Base-by-base conservation (phyloP, 306 rosid genomes). In the Ochetophila trinervis region DNA sequence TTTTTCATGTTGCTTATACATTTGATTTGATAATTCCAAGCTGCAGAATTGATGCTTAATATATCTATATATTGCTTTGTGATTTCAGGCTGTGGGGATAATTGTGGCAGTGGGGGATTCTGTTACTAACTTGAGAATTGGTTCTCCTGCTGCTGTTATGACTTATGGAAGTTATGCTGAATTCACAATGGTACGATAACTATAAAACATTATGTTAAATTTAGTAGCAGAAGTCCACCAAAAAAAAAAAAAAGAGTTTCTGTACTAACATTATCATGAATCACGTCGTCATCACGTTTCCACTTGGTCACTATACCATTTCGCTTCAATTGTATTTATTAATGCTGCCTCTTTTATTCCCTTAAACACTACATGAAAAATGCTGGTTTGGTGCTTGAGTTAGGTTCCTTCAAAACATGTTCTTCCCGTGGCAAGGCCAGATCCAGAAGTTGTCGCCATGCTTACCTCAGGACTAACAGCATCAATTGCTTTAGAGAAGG, bases 381-480 rank as follows among this genome's bases (percentile, higher is more conserved):
- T 48, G 68, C 50, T 69, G 21, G 21, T 52, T 70, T 65, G 83
- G 30, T 42, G 52, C 48, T 30, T 74, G 53, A 17, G 15, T 60
- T 78, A 89, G 98, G 79, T 93, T 74, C 88, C 80, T 76, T 76
- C 95, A 18, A 93, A 93, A 81, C 85, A 87, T 14, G 79, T 84
- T 59, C 96, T 93, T 73, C 95, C 98, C 17, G 91, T 92, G 69
- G 82, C 90, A 58, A 89, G 95, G 76, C 98, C 98, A 71, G 98
- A 93, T 80, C 89, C 98, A 60, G 96, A 93, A 89, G 94, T 88
- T 60, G 94, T 89, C 53, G 98, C 97, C 63, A 84, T 93, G 95
- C 98, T 93, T 72, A 93, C 98, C 66, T 93, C 98, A 14, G 98
- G 98, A 68, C 72, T 93, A 74, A 93, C 98, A 30, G 98, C 98